phyloP scores from a whole-genome alignment of 2,329 filamentous ascomycete species.

The Diplodia seriata region DNA sequence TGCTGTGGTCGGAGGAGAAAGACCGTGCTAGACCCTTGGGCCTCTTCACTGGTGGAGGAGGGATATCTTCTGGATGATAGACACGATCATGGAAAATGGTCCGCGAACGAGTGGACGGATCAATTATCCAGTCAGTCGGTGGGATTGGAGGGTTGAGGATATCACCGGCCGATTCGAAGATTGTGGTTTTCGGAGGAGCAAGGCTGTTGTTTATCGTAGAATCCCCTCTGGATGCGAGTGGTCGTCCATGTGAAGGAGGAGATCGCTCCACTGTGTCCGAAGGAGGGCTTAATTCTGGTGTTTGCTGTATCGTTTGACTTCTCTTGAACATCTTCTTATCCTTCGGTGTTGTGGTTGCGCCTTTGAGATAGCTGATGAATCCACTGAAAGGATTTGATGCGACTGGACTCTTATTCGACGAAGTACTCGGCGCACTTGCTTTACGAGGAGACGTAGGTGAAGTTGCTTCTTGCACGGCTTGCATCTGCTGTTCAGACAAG shows the following conservation, averaged over 20 bases:
- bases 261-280: background rate
- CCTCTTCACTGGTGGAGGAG: slow-evolving; percentile 69
- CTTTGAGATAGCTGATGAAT: slow-evolving; percentile 48
- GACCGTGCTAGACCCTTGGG: slow-evolving; percentile 42
- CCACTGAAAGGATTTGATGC: slow-evolving; percentile 27
- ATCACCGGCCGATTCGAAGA: slow-evolving; percentile 95
- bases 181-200: slow-evolving; percentile 86
- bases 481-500: slow-evolving; percentile 38
- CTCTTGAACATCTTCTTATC: slow-evolving; percentile 66
- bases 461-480: slow-evolving; percentile 49
- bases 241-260: slow-evolving; percentile 5
- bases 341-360: slow-evolving; percentile 69
- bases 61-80: slow-evolving; percentile 93
- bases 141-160: slow-evolving; percentile 89
- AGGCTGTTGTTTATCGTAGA: slow-evolving; percentile 58
- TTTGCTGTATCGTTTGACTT: slow-evolving; percentile 73
- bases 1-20: slow-evolving; percentile 50
- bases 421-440: slow-evolving; percentile 8
- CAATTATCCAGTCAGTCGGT: slow-evolving; percentile 78
- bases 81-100: slow-evolving; percentile 97
- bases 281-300: slow-evolving; percentile 37
- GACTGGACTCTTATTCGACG: background rate
- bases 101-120: slow-evolving; percentile 79
- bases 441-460: slow-evolving; percentile 14
- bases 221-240: slow-evolving; percentile 37